A percentile compares a stretch with the other conserved stretches of the same genome.
These are phyloP conservation scores for Lizonia empirigonia DNA, from an alignment of 2,329 filamentous ascomycete species.

Conservation along the genomic window DNA sequence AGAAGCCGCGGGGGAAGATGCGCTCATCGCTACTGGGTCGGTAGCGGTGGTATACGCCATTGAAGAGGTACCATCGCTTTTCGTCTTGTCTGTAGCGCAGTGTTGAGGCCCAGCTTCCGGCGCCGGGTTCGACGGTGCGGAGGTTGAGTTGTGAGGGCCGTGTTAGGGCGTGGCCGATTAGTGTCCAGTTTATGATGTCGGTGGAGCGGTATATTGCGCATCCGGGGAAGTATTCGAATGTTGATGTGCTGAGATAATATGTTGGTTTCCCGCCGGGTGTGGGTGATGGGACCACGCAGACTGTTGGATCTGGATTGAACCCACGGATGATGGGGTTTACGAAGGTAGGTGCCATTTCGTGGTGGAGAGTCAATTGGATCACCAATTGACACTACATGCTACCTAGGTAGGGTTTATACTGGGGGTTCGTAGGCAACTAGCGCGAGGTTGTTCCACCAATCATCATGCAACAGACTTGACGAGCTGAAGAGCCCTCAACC, in stretches of 20 bases:
- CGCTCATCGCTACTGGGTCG: constrained; percentile 34
- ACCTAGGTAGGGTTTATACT: constrained; percentile 1
- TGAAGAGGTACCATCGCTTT: constrained; percentile 29
- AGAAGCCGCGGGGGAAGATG: constrained; percentile 58
- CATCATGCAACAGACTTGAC: background rate
- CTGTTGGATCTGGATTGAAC: constrained; percentile 58
- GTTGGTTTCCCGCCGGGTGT: constrained; percentile 8
- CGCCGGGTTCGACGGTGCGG: constrained; percentile 34
- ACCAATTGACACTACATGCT: background rate
- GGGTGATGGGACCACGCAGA: constrained; percentile 27
- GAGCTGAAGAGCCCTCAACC: too few relatives aligned
- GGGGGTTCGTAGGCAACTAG: constrained; percentile 3
- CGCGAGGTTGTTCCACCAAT: constrained; percentile 15
- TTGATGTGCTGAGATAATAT: constrained; percentile 49
- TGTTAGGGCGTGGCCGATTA: constrained; percentile 48
- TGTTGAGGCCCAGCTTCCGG: constrained; percentile 30
- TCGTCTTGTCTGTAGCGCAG: constrained; percentile 24
- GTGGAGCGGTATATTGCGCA: constrained; percentile 58
- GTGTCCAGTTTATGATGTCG: constrained; percentile 58
- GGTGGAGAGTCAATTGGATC: background rate
- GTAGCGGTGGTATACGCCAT: constrained; percentile 33
- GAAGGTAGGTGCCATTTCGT: constrained; percentile 7
- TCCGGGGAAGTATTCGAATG: constrained; percentile 60
- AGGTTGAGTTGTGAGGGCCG: constrained; percentile 46
- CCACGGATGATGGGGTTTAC: constrained; percentile 56